Percentiles rank a stretch among this genome's conserved stretches.
Conservation (phyloP, 768 basidiomycete genomes). For the Psilocybe tampanensis region DNA sequence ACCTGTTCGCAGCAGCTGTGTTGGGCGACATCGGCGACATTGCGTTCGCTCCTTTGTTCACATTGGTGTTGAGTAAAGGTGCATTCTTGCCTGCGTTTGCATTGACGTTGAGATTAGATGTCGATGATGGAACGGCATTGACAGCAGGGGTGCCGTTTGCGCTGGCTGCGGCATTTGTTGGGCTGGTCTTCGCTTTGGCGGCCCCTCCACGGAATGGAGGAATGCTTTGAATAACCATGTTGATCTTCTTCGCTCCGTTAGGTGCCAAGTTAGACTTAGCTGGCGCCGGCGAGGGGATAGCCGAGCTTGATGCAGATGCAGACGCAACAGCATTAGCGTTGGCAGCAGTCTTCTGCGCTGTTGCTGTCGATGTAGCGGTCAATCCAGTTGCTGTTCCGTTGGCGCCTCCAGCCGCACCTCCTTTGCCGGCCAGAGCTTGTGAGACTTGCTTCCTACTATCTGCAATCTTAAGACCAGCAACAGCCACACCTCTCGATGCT, state of each 20-base stretch:
- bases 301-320: not conserved
- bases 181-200: slow-evolving; percentile 27
- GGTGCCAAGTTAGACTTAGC: slow-evolving; percentile 24
- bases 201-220: slow-evolving; percentile 81
- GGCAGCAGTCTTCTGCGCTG: slow-evolving; percentile 10
- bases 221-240: slow-evolving; percentile 87
- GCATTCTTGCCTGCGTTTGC: slow-evolving; percentile 5
- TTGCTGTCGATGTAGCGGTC: slow-evolving; percentile 11
- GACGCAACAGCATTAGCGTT: slow-evolving; percentile 3
- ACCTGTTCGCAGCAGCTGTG: slow-evolving; percentile 51
- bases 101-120: not conserved
- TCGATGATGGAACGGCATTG: slow-evolving; percentile 5
- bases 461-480: slow-evolving; percentile 37
- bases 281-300: not conserved
- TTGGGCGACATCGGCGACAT: slow-evolving; percentile 50
- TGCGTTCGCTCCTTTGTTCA: slow-evolving; percentile 10
- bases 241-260: slow-evolving; percentile 50
- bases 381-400: slow-evolving; percentile 14
- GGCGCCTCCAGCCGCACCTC: slow-evolving; percentile 1
- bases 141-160: slow-evolving; percentile 12
- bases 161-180: slow-evolving; percentile 26
- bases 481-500: slow-evolving; percentile 43
- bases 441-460: slow-evolving; percentile 1
- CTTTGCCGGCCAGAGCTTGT: slow-evolving; percentile 27
- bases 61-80: slow-evolving; percentile 19